A percentile compares a stretch with the other conserved stretches of the same genome.
Conservation (phyloP, 1,284 basidiomycete species). For the Rhodotorula sp. region DNA sequence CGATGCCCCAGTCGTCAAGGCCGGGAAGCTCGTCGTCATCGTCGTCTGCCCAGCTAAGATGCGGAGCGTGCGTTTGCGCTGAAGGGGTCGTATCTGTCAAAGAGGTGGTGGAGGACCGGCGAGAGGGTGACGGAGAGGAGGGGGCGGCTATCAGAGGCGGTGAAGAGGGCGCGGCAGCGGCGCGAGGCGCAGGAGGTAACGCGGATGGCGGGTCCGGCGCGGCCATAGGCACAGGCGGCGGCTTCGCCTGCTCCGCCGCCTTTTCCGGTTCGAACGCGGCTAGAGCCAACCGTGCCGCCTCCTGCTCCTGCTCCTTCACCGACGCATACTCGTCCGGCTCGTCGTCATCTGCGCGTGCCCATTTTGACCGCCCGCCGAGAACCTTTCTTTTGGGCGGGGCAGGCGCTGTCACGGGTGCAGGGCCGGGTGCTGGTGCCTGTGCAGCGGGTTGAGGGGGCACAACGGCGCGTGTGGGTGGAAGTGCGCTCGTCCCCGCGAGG, state of each 20-base stretch:
- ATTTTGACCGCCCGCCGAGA: conserved; percentile 22
- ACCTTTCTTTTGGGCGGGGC: conserved; percentile 5
- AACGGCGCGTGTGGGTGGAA: background rate
- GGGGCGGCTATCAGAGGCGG: background rate
- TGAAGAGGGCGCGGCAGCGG: background rate
- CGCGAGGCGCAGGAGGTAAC: background rate
- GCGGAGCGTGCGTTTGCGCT: no score
- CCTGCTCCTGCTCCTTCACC: background rate
- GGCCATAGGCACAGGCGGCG: background rate
- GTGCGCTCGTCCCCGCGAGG: background rate
- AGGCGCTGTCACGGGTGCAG: background rate
- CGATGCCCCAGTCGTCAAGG: conserved; percentile 29
- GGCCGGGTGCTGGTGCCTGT: background rate
- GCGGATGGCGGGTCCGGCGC: background rate
- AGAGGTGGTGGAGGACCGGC: background rate
- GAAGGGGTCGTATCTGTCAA: no score
- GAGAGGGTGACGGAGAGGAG: background rate
- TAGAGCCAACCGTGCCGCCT: background rate
- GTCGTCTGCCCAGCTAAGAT: conserved; percentile 32
- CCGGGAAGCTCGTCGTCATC: conserved; percentile 25
- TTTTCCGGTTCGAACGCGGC: background rate
- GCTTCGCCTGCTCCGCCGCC: no score
- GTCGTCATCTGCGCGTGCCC: conserved; percentile 21
- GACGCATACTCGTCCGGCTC: conserved; percentile 21
- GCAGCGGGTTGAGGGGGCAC: background rate